Base-by-base conservation (phyloP, 306 rosid species). In the Acacia acuminata region DNA sequence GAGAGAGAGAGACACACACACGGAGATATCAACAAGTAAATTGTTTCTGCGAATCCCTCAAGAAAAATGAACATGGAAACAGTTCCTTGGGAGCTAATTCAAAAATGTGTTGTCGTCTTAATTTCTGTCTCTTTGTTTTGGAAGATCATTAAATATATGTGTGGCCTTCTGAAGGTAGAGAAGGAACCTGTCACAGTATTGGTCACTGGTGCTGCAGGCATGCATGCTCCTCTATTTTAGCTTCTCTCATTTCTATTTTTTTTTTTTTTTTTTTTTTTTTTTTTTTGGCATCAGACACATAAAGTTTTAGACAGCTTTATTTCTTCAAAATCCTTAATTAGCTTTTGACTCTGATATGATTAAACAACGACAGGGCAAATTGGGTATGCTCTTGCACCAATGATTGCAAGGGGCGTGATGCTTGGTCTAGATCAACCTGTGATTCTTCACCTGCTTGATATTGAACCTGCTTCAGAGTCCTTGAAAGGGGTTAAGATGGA, bases 161-260 rank as follows among this genome's bases (percentile, higher is more conserved):
- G 86, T 82, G 84, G 91, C 80, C 93, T 96, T 85, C 77, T 90
- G 45, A 80, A 61, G 47, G 55, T 63, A 55, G 90, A 92, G 76
- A 93, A 89, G 86, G 94, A 94, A 66, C 97, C 98, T 2, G 51
- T 91, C 47, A 90, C 58, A 0, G 90, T 95, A 2, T 88, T 95
- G 86, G 90, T 95, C 86, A 92, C 94, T 3, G 97, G 97, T 48
- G 98, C 97, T 79, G 88, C 94, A 91, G 96, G 97, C 94, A 93
- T 77, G 98, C 92, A 92, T 77, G 94, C 30, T 36, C 91, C 36
- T 36, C 83, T 8, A 71, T 81, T 60, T 61, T 50, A 20, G 4
- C 64, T 24, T 64, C 1, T 71, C 38, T 67, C 8, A 24, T 17
- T 47, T 81, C 17, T 73, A 42, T 24, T 8, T 76, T 76, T 80